Percentiles rank a stretch among this genome's conserved stretches.
Conservation (phyloP, 2,329 filamentous ascomycete genomes). For the Apiospora malaysiana region DNA sequence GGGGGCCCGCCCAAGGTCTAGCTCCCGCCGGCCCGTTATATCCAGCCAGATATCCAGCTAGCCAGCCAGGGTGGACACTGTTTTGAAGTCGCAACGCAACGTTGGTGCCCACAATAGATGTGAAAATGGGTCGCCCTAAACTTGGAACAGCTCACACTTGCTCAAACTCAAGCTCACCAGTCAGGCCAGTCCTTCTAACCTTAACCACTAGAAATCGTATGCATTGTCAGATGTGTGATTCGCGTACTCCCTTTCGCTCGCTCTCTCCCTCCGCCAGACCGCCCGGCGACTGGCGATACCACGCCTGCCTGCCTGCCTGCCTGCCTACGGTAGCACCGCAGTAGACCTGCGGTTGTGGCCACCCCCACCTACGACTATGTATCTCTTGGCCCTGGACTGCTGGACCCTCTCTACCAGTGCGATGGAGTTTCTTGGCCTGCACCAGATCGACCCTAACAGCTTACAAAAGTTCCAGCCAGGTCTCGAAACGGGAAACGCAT, state of each 20-base stretch:
- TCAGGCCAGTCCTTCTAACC: background rate
- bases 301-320: too few relatives aligned
- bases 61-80: background rate
- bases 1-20: conserved; percentile 6
- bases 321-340: background rate
- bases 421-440: conserved; percentile 14
- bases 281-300: background rate
- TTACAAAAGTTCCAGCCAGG: background rate
- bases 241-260: background rate
- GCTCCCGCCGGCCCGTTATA: conserved; percentile 16
- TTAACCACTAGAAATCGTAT: background rate
- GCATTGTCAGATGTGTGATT: conserved; percentile 7
- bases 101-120: background rate
- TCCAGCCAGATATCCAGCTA: background rate
- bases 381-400: conserved; percentile 14
- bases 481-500: conserved; percentile 11
- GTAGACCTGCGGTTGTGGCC: background rate
- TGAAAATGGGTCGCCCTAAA: background rate
- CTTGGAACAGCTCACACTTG: background rate
- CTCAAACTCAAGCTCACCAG: too few relatives aligned
- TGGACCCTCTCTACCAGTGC: background rate
- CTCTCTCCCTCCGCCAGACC: background rate
- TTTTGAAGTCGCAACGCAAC: conserved; percentile 10
- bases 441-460: conserved; percentile 7
- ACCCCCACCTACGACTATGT: background rate